Conservation (phyloP, 495 filamentous ascomycete species). For the Penicillium coprophilum region DNA sequence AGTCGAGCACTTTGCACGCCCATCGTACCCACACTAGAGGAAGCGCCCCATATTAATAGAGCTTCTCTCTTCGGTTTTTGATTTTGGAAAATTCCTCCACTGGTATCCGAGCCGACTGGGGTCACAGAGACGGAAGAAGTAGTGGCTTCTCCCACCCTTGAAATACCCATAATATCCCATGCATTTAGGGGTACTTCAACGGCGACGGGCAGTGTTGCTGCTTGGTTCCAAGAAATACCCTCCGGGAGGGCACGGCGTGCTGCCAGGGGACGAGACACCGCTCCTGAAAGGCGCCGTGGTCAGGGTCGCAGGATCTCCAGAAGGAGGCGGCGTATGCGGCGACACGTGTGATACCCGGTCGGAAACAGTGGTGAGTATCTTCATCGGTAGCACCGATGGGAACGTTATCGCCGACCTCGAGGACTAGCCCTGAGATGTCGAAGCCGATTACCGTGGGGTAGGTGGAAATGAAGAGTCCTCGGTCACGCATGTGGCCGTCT, state of each 20-base stretch:
- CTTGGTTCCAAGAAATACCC: conserved; percentile 43
- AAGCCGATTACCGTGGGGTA: conserved; percentile 50
- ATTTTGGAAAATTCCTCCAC: neutral
- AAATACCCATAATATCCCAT: conserved; percentile 35
- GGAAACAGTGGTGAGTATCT: conserved; percentile 14
- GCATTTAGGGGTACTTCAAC: conserved; percentile 33
- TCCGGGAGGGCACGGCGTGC: conserved; percentile 40
- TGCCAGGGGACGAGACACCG: conserved; percentile 39
- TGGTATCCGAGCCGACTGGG: neutral
- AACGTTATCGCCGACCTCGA: conserved; percentile 44
- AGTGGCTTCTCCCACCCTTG: conserved; percentile 20
- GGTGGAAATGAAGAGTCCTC: conserved; percentile 38
- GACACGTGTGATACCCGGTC: conserved; percentile 43
- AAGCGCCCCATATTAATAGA: conserved; percentile 48
- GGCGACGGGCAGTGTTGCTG: conserved; percentile 45
- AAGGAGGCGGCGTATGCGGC: conserved; percentile 41
- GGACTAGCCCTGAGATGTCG: conserved; percentile 47
- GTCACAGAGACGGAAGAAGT: conserved; percentile 3
- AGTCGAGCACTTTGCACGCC: conserved; percentile 45
- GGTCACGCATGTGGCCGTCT: conserved; percentile 39
- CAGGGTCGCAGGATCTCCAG: conserved; percentile 36
- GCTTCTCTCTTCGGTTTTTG: conserved; percentile 28
- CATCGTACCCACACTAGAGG: conserved; percentile 46
- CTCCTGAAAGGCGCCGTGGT: conserved; percentile 52
- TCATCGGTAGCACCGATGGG: conserved; percentile 24